Percentiles rank a stretch among this genome's conserved stretches.
These are phyloP conservation scores for Melastoma candidum DNA, from an alignment of 441 rosid genomes.

Conservation along the genomic window DNA sequence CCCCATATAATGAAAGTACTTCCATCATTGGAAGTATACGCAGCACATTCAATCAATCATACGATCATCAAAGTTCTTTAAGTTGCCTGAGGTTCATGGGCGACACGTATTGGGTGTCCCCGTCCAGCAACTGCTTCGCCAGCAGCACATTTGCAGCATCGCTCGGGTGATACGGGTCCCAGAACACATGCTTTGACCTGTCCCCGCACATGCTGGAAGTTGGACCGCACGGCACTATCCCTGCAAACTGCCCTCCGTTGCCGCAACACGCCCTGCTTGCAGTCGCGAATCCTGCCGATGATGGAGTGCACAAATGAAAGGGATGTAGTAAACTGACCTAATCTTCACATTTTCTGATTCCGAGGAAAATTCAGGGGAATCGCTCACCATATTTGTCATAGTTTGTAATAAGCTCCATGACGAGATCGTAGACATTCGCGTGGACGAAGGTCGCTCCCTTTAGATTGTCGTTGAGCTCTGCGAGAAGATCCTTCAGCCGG, in stretches of 20 bases:
- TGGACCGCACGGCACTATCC: conserved; percentile 93
- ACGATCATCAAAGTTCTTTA: conserved; percentile 29
- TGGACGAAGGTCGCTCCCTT: conserved; percentile 55
- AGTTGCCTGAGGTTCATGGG: conserved; percentile 75
- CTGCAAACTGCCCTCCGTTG: conserved; percentile 82
- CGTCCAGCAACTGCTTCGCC: conserved; percentile 62
- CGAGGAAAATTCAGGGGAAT: not conserved
- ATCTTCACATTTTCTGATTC: not conserved
- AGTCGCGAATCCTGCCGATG: conserved; percentile 46
- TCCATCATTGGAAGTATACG: no score
- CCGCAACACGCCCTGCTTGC: conserved; percentile 84
- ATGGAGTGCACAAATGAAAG: not conserved
- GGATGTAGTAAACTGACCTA: no score
- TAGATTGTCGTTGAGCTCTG: conserved; percentile 48
- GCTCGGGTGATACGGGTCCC: conserved; percentile 98
- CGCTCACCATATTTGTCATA: conserved; percentile 49
- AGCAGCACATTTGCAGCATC: conserved; percentile 77
- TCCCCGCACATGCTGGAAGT: conserved; percentile 58
- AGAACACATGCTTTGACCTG: conserved; percentile 68
- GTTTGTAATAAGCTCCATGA: conserved; percentile 76
- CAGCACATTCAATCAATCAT: no score
- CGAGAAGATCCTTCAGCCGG: conserved; percentile 38
- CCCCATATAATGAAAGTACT: no score
- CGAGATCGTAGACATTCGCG: conserved; percentile 66
- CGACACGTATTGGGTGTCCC: conserved; percentile 40